Base-by-base conservation (phyloP, 83 land plant species). In the Diphasiastrum complanatum region DNA sequence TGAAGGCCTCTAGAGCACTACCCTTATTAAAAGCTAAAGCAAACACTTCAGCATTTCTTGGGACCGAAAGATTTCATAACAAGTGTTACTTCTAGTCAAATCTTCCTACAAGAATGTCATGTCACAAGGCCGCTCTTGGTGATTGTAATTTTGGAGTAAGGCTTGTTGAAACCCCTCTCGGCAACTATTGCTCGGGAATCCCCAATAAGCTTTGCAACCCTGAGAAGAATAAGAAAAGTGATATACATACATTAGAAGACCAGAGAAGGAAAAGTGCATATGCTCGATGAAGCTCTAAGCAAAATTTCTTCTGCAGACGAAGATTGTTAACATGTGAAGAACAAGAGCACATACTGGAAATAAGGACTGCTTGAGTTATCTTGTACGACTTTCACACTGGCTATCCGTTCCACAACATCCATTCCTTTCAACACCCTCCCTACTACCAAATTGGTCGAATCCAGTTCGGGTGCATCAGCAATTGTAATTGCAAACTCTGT, bases 181-280 rank as follows among this genome's bases (percentile, higher is more conserved):
- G 99, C 99, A 1, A 93, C 99, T 25, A 86, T 78, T 5, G 96
- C 99, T 31, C 99, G 78, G 25, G 85, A 85, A 55, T 93, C 99
- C 25, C 99, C 99, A 19, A 93, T 80, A 60, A 93, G 52, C 72
- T 93, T 93, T 3, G 99, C 99, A 12, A 81, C 91, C 77, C 96
- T 93, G 73, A 23, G 29, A 11, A 28, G 33, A 6, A 5, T 5
- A 6, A 25, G n/a, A 28, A 26, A 49, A 22, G n/a, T 49, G 19
- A 14, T 6, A 11, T 49, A 22, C 18, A 49, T 6, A 38, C 43
- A 38, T 38, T 8, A 38, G 8, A 38, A 38, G 14, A 8, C 14
- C 14, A 38, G n/a, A n/a, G n/a, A n/a, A n/a, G n/a, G n/a, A 8
- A 8, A 38, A 38, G 43, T 38, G 8, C 14, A 38, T 8, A 38